Conservation (phyloP, 371 early-diverging fungal genomes). For the Quaeritorhiza haematococci region DNA sequence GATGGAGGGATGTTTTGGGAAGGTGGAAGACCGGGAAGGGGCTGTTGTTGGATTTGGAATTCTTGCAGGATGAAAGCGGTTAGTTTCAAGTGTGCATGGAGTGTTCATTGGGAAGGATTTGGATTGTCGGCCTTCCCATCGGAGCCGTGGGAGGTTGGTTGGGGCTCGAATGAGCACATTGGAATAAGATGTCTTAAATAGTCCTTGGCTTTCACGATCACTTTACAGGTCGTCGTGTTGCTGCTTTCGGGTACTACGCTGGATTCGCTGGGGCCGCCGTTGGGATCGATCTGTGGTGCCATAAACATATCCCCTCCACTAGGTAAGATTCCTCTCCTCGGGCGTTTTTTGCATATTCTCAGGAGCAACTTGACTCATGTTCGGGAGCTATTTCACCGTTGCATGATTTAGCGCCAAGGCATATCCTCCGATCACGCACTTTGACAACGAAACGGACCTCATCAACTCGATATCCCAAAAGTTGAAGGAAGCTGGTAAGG, state of each 20-base stretch:
- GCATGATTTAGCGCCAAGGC: background rate
- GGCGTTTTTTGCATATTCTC: conserved; percentile 1
- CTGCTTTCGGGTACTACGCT: conserved; percentile 96
- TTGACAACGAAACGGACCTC: conserved; percentile 77
- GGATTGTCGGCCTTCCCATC: no score
- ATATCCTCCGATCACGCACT: conserved; percentile 76
- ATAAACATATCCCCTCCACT: conserved; percentile 44
- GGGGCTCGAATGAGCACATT: no score
- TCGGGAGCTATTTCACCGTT: background rate
- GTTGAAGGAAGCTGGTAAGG: conserved; percentile 63
- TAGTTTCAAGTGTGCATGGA: conserved; percentile 1
- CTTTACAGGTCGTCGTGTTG: conserved; percentile 76
- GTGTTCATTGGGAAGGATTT: no score
- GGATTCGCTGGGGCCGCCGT: conserved; percentile 94
- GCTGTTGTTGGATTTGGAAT: conserved; percentile 88
- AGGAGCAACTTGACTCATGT: background rate
- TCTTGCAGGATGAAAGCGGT: conserved; percentile 71
- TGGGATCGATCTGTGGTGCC: conserved; percentile 88
- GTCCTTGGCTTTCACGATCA: background rate
- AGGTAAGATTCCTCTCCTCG: conserved; percentile 2
- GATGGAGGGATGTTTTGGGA: conserved; percentile 83
- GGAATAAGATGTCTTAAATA: background rate
- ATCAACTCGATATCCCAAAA: conserved; percentile 64
- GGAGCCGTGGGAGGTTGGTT: no score
- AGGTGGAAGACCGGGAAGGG: conserved; percentile 87